Conservation (phyloP, 768 basidiomycete genomes). For the Asterophora lycoperdoides region DNA sequence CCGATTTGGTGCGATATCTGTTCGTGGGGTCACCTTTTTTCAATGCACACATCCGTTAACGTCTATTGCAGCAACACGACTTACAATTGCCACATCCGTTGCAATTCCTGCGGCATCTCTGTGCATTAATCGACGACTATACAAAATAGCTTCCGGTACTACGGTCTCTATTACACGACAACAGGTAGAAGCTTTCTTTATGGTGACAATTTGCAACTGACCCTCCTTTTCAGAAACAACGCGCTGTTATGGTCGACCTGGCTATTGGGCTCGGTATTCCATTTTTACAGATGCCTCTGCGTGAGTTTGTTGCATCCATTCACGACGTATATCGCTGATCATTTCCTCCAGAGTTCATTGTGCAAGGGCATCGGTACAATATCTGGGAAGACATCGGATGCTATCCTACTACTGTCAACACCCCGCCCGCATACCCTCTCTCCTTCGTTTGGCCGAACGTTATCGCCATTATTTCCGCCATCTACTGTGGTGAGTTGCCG, state of each 20-base stretch:
- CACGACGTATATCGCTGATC: too few relatives aligned
- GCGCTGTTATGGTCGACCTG: constrained; percentile 46
- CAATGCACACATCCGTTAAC: too few relatives aligned
- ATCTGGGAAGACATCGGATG: constrained; percentile 49
- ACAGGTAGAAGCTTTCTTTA: too few relatives aligned
- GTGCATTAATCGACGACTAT: constrained; percentile 62
- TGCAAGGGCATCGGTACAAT: constrained; percentile 43
- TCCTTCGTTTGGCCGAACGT: constrained; percentile 32
- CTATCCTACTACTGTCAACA: constrained; percentile 31
- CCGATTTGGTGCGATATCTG: constrained; percentile 67
- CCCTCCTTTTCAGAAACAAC: constrained; percentile 50
- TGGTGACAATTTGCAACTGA: constrained; percentile 29
- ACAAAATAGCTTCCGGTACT: constrained; percentile 44
- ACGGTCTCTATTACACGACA: too few relatives aligned
- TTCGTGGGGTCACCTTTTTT: constrained; percentile 25
- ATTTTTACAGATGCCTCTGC: constrained; percentile 27
- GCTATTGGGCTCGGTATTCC: constrained; percentile 53
- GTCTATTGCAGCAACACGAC: constrained; percentile 34
- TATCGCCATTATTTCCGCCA: constrained; percentile 35
- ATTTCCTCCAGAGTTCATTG: constrained; percentile 36
- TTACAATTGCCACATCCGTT: constrained; percentile 40
- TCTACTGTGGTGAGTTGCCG: constrained; percentile 35
- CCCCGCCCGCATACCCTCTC: constrained; percentile 32
- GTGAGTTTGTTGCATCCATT: too few relatives aligned
- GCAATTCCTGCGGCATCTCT: constrained; percentile 52